Evolutionary conservation across 129 eudicot species (phyloP).

Genomic region (Tagetes patula): DNA sequence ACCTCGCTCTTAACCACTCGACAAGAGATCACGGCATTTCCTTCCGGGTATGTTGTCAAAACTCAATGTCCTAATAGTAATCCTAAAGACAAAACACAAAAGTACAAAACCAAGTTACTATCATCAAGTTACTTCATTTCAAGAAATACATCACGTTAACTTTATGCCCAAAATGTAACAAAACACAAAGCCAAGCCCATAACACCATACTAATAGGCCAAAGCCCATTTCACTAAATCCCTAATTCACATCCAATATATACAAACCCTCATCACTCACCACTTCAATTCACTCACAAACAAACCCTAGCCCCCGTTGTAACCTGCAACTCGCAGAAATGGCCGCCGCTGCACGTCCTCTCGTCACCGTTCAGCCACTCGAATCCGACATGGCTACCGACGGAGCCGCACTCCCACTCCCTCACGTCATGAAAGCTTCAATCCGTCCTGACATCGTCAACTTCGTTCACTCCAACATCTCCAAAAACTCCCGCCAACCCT

Average conservation of each 20-base stretch:
- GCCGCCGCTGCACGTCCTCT: slow-evolving; percentile 76
- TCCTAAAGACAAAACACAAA: too few relatives aligned
- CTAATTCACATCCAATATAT: slow-evolving; percentile 6
- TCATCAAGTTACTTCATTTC: too few relatives aligned
- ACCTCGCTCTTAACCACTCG: too few relatives aligned
- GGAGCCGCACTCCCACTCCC: slow-evolving; percentile 57
- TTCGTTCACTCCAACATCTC: slow-evolving; percentile 65
- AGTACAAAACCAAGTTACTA: too few relatives aligned
- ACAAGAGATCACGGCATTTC: too few relatives aligned
- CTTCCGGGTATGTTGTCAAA: too few relatives aligned
- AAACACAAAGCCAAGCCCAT: background rate
- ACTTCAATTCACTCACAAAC: background rate
- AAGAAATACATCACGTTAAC: too few relatives aligned
- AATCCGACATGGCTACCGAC: slow-evolving; percentile 79
- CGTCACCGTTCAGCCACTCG: slow-evolving; percentile 58
- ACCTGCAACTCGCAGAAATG: slow-evolving; percentile 25
- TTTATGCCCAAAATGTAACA: background rate
- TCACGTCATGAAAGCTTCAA: slow-evolving; percentile 73
- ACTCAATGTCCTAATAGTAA: too few relatives aligned
- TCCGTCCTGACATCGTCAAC: slow-evolving; percentile 75
- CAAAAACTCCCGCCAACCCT: slow-evolving; percentile 79
- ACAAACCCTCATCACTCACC: background rate
- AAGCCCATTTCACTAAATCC: background rate
- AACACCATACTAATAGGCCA: background rate
- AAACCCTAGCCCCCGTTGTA: slow-evolving; percentile 14